phyloP scores from a whole-genome alignment of 352 stramenopile species.

The Globisporangium nodosum region DNA sequence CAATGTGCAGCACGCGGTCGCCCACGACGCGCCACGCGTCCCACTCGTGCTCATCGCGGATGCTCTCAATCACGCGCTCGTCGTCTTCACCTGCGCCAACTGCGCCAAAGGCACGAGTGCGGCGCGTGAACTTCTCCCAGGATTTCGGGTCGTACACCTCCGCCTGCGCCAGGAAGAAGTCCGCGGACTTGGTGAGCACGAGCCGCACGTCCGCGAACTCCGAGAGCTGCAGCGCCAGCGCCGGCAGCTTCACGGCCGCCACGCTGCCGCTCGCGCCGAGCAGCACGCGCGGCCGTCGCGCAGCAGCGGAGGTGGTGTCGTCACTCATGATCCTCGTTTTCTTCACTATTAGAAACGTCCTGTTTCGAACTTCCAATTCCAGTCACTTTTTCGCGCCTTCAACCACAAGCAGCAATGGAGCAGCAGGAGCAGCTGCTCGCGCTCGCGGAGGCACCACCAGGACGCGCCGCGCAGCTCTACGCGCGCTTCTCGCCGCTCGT shows the following conservation, averaged over 20 bases:
- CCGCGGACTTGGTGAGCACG: slow-evolving; percentile 72
- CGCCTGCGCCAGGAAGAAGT: slow-evolving; percentile 77
- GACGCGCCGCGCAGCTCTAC: slow-evolving; percentile 12
- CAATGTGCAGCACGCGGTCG: slow-evolving; percentile 85
- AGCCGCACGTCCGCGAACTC: slow-evolving; percentile 59
- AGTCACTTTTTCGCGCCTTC: background rate
- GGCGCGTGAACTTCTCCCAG: slow-evolving; percentile 43
- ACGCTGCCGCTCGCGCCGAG: slow-evolving; percentile 82
- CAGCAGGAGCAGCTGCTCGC: slow-evolving; percentile 23
- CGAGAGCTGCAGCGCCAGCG: slow-evolving; percentile 61
- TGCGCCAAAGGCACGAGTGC: slow-evolving; percentile 6
- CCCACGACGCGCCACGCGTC: slow-evolving; percentile 66
- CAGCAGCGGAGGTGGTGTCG: background rate
- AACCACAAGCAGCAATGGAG: background rate
- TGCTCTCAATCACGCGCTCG: slow-evolving; percentile 24
- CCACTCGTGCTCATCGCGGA: slow-evolving; percentile 84
- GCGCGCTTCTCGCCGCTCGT: slow-evolving; percentile 11
- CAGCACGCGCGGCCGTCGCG: slow-evolving; percentile 42
- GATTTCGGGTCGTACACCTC: slow-evolving; percentile 58
- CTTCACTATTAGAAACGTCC: background rate
- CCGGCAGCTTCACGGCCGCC: slow-evolving; percentile 82
- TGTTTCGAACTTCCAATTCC: background rate
- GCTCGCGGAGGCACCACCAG: slow-evolving; percentile 13
- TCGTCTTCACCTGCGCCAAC: background rate
- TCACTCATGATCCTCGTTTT: background rate